phyloP scores from a whole-genome alignment of 768 basidiomycete genomes.

The Phanerochaete carnosa region DNA sequence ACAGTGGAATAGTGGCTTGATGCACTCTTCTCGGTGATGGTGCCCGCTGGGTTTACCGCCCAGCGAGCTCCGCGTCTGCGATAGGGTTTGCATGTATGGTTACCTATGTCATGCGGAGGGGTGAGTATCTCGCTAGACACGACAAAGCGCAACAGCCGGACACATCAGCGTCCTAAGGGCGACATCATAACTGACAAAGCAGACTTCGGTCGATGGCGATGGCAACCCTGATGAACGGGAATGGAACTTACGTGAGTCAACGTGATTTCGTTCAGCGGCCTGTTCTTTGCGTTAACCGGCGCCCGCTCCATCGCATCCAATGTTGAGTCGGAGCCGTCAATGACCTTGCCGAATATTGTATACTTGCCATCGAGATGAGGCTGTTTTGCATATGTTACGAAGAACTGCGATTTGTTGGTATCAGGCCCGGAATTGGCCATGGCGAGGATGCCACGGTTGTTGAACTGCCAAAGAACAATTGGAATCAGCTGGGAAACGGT shows the following conservation, averaged over 20 bases:
- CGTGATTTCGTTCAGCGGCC: conserved; percentile 84
- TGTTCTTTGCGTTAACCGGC: conserved; percentile 87
- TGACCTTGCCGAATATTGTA: conserved; percentile 96
- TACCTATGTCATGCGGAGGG: conserved; percentile 39
- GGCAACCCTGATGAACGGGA: neutral
- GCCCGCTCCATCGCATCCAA: conserved; percentile 92
- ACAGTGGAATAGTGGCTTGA: no score
- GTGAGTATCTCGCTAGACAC: neutral
- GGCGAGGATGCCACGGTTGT: conserved; percentile 89
- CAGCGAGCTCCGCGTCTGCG: conserved; percentile 63
- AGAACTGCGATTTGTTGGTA: conserved; percentile 90
- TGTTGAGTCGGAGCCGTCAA: conserved; percentile 93
- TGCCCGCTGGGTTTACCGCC: conserved; percentile 2
- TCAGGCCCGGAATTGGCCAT: conserved; percentile 98
- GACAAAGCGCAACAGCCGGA: no score
- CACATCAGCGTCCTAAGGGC: no score
- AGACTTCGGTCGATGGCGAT: neutral
- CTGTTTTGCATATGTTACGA: conserved; percentile 90
- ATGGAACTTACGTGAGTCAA: conserved; percentile 62
- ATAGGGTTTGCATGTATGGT: conserved; percentile 95
- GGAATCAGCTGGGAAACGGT: neutral
- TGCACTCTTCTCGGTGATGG: neutral
- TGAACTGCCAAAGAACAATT: conserved; percentile 62
- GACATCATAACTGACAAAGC: no score
- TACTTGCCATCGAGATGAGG: conserved; percentile 92